A percentile compares a stretch with the other conserved stretches of the same genome.
These are phyloP conservation scores for Apophysomyces trapeziformis DNA, from an alignment of 371 early-diverging fungal species.

Conservation along the genomic window DNA sequence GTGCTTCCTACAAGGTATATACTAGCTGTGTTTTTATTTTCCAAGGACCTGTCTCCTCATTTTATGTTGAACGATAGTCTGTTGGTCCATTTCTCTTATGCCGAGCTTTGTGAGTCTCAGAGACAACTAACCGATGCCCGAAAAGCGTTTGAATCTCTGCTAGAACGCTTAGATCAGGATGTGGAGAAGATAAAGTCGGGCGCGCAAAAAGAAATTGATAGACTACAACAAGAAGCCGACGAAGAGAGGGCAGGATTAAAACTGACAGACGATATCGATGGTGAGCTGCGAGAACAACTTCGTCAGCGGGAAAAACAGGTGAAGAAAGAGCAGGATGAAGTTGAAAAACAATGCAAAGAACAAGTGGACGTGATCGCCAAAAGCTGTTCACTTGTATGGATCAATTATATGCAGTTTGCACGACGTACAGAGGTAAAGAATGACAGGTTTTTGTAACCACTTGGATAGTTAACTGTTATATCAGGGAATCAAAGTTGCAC, in stretches of 20 bases:
- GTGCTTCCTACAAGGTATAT: slow-evolving; percentile 76
- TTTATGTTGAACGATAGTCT: slow-evolving; percentile 44
- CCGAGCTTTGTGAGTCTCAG: slow-evolving; percentile 83
- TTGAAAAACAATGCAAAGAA: slow-evolving; percentile 63
- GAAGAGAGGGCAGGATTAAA: slow-evolving; percentile 49
- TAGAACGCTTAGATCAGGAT: slow-evolving; percentile 59
- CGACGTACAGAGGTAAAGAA: slow-evolving; percentile 76
- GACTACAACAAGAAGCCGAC: slow-evolving; percentile 50
- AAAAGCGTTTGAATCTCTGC: slow-evolving; percentile 71
- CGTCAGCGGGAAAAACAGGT: slow-evolving; percentile 66
- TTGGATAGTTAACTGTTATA: not conserved
- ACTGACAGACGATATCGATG: slow-evolving; percentile 74
- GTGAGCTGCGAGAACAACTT: slow-evolving; percentile 78
- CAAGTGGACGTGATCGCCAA: slow-evolving; percentile 68
- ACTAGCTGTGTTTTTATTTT: not conserved
- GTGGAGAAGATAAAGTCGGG: slow-evolving; percentile 54
- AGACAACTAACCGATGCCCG: slow-evolving; percentile 74
- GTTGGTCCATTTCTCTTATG: slow-evolving; percentile 82
- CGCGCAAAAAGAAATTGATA: slow-evolving; percentile 53
- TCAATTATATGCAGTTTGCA: slow-evolving; percentile 85
- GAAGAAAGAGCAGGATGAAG: slow-evolving; percentile 67
- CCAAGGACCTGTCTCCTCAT: slow-evolving; percentile 7
- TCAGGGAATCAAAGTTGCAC: slow-evolving; percentile 73
- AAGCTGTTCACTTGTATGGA: slow-evolving; percentile 78
- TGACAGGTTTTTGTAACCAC: not conserved